phyloP scores from a whole-genome alignment of 1,284 basidiomycete species.

The Trichosporon sp. region DNA sequence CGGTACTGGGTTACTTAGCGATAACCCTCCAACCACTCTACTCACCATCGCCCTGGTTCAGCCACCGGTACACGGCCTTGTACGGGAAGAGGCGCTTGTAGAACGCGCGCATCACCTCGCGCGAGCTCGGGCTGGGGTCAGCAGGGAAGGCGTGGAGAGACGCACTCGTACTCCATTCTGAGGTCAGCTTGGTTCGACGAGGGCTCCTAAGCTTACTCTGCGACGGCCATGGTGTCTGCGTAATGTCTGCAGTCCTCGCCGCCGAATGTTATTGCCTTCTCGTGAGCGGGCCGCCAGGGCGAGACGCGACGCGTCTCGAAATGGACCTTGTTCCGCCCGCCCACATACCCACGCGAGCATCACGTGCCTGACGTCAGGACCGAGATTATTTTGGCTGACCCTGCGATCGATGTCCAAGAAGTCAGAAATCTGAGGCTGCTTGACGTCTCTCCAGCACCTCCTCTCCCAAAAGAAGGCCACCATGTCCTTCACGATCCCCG shows the following conservation, averaged over 20 bases:
- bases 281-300: neutral
- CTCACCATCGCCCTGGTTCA: constrained; percentile 77
- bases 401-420: constrained; percentile 1
- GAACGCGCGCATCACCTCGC: constrained; percentile 75
- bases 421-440: neutral
- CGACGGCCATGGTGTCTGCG: constrained; percentile 10
- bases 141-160: neutral
- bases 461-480: neutral
- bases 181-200: neutral
- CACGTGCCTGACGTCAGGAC: neutral
- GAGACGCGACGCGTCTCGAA: neutral
- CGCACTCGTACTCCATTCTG: constrained; percentile 21
- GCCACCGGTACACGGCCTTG: constrained; percentile 88
- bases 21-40: neutral
- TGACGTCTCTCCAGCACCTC: neutral
- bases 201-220: neutral
- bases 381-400: constrained; percentile 9
- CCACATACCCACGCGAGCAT: neutral
- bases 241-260: neutral
- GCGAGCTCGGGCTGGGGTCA: constrained; percentile 51
- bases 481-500: constrained; percentile 21
- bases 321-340: neutral
- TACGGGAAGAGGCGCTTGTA: constrained; percentile 92
- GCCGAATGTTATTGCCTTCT: neutral
- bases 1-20: constrained; percentile 47